Evolutionary conservation across 371 early-diverging fungal genomes (phyloP).

Genomic region (Dinochytrium kinnereticum): DNA sequence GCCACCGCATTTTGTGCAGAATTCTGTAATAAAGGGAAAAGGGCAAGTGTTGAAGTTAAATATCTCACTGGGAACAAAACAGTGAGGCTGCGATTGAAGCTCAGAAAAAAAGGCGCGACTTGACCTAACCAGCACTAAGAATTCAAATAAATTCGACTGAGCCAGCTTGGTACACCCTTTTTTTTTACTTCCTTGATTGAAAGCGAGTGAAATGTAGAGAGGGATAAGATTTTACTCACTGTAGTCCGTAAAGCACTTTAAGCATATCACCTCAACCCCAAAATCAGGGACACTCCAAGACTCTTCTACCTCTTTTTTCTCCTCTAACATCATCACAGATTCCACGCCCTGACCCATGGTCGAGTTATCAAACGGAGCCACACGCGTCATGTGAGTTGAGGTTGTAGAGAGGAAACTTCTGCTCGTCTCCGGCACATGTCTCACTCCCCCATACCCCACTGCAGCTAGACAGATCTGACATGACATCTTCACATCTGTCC

Average conservation of each 20-base stretch:
- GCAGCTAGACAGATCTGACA: slow-evolving; percentile 7
- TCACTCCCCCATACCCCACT: slow-evolving; percentile 5
- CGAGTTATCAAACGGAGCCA: background rate
- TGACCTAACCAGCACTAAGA: too few species aligned
- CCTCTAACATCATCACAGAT: too few species aligned
- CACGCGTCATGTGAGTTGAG: too few species aligned
- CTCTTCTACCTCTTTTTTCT: background rate
- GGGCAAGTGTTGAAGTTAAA: background rate
- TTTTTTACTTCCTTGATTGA: too few species aligned
- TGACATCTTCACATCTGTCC: background rate
- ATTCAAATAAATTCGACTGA: too few species aligned
- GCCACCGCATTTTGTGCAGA: slow-evolving; percentile 21
- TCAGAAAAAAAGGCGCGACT: too few species aligned
- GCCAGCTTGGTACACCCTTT: too few species aligned
- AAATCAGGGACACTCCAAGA: background rate
- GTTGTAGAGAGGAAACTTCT: too few species aligned
- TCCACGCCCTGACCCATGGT: background rate
- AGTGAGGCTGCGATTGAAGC: too few species aligned
- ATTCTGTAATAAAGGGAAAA: slow-evolving; percentile 4
- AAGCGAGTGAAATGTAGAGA: background rate
- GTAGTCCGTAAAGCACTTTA: slow-evolving; percentile 3
- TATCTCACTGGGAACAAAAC: background rate
- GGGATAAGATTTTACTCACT: slow-evolving; percentile 3
- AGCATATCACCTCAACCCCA: slow-evolving; percentile 12
- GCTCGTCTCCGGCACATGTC: too few species aligned